A percentile compares a stretch with the other conserved stretches of the same genome.
These are phyloP conservation scores for Scedosporium aurantiacum DNA, from an alignment of 2,329 filamentous ascomycete genomes.

Conservation along the genomic window DNA sequence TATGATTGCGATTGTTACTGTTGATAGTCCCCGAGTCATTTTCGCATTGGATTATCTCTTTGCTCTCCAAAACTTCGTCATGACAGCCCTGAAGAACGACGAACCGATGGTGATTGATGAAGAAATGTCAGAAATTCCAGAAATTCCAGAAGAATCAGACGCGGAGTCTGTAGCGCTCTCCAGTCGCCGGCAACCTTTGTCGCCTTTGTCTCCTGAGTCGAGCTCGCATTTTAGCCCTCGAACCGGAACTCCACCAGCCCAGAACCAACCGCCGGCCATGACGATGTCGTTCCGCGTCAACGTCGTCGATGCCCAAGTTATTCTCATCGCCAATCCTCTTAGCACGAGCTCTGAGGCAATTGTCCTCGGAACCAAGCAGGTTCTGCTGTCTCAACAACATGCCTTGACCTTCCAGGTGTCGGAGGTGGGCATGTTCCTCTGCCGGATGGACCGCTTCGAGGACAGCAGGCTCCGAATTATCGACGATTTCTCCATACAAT, in stretches of 20 bases:
- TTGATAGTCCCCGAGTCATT: constrained; percentile 90
- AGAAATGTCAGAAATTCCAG: constrained; percentile 44
- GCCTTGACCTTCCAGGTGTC: constrained; percentile 87
- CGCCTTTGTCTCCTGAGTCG: neutral
- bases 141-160: constrained; percentile 49
- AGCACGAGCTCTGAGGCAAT: constrained; percentile 89
- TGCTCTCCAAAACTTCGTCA: constrained; percentile 73
- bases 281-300: constrained; percentile 83
- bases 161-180: constrained; percentile 35
- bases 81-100: constrained; percentile 51
- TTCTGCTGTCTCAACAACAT: constrained; percentile 87
- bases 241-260: neutral
- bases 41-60: constrained; percentile 95
- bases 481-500: constrained; percentile 87
- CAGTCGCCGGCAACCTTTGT: neutral
- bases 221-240: neutral
- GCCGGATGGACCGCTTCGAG: constrained; percentile 96
- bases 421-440: constrained; percentile 95
- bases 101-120: constrained; percentile 45
- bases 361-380: constrained; percentile 86
- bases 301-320: constrained; percentile 90
- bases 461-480: constrained; percentile 81
- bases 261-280: constrained; percentile 32
- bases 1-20: constrained; percentile 80
- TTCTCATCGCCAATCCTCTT: constrained; percentile 88